These are phyloP conservation scores for Trichoderma atroviride DNA, from an alignment of 2,329 filamentous ascomycete species.

Conservation along the genomic window DNA sequence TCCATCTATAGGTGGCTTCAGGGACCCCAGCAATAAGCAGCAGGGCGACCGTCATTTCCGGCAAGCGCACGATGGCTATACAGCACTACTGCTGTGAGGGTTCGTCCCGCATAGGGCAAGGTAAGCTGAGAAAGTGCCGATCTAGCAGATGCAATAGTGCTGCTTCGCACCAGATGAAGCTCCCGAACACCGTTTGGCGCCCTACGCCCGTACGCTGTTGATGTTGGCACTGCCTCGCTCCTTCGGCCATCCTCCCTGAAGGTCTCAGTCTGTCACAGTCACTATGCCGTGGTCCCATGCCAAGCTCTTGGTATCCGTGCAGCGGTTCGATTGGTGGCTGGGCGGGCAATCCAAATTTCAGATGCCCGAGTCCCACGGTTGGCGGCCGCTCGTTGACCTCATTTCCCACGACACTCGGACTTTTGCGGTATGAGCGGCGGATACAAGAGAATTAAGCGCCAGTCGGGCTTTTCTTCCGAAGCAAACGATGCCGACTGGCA, in stretches of 20 bases:
- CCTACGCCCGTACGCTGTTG: background rate
- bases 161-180: background rate
- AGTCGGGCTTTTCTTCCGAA: background rate
- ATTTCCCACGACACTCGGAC: background rate
- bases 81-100: background rate
- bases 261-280: slow-evolving; percentile 18
- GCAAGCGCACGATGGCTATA: background rate
- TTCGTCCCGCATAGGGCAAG: background rate
- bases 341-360: slow-evolving; percentile 15
- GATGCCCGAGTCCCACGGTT: background rate
- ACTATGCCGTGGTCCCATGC: slow-evolving; percentile 9
- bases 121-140: background rate
- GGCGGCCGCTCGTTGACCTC: slow-evolving; percentile 12
- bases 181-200: background rate
- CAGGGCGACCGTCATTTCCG: background rate
- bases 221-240: slow-evolving; percentile 18
- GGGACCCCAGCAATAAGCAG: background rate
- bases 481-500: background rate
- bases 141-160: background rate
- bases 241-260: slow-evolving; percentile 10
- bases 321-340: slow-evolving; percentile 22
- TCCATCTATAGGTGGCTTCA: background rate
- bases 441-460: slow-evolving; percentile 4
- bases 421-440: background rate
- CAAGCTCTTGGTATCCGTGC: slow-evolving; percentile 7